These are phyloP conservation scores for Naegleria gruberi DNA, from an alignment of 208 protist genomes.

Conservation along the genomic window DNA sequence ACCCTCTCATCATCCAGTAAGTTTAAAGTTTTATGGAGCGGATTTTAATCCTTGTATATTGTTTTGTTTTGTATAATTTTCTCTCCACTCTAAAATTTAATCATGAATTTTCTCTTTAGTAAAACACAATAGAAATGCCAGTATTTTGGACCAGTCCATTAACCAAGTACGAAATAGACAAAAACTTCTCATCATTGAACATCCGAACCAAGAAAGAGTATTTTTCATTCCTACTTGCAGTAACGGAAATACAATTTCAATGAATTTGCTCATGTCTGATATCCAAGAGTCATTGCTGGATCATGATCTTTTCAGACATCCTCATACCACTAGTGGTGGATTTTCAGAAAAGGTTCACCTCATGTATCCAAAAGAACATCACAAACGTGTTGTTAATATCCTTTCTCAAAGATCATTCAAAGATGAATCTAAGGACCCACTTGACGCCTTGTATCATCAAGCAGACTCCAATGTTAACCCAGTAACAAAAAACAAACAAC, in stretches of 20 bases:
- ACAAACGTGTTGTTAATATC: neutral
- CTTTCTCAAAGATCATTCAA: neutral
- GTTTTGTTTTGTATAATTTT: too few species aligned
- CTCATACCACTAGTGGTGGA: too few species aligned
- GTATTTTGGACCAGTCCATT: too few species aligned
- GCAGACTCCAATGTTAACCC: neutral
- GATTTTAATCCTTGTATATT: too few species aligned
- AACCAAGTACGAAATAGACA: neutral
- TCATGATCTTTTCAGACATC: neutral
- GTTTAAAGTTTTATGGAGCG: too few species aligned
- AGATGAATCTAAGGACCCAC: neutral
- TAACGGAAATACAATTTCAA: neutral
- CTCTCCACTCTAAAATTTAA: too few species aligned
- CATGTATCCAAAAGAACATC: neutral
- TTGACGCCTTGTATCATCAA: neutral
- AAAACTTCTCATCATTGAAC: neutral
- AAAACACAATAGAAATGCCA: too few species aligned
- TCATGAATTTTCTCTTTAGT: too few species aligned
- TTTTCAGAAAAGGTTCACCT: neutral
- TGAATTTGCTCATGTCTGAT: neutral
- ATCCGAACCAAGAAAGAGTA: neutral
- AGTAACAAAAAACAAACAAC: neutral
- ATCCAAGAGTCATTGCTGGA: neutral
- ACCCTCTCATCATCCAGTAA: too few species aligned
- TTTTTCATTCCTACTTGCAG: neutral